phyloP scores from a whole-genome alignment of 306 rosid genomes.

The Vicia faba region DNA sequence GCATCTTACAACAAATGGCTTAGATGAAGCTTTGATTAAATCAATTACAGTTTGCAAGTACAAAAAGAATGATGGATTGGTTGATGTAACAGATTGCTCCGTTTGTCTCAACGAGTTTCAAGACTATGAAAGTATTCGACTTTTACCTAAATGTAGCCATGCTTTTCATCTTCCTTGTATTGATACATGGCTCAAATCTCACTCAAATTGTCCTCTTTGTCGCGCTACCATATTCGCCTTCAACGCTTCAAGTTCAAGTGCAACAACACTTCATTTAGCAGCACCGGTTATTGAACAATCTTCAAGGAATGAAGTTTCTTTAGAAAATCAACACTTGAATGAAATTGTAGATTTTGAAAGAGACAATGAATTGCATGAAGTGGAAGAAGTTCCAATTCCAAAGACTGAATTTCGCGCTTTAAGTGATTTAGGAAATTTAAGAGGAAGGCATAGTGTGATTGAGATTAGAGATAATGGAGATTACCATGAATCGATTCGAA shows the following conservation, averaged over 20 bases:
- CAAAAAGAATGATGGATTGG: conserved; percentile 69
- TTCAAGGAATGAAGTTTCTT: conserved; percentile 38
- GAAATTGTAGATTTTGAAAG: conserved; percentile 31
- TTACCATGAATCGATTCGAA: conserved; percentile 48
- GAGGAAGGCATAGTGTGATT: conserved; percentile 60
- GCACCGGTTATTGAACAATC: conserved; percentile 33
- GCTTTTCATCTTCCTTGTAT: conserved; percentile 90
- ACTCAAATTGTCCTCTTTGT: conserved; percentile 88
- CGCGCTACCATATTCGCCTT: conserved; percentile 64
- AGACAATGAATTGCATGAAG: conserved; percentile 32
- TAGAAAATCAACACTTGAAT: conserved; percentile 41
- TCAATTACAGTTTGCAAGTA: conserved; percentile 71
- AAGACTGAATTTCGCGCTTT: conserved; percentile 59
- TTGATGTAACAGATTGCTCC: conserved; percentile 76
- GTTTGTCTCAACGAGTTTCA: conserved; percentile 91
- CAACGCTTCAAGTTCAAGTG: conserved; percentile 36
- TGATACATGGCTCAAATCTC: conserved; percentile 92
- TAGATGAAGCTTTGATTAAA: conserved; percentile 79
- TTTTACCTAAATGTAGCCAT: conserved; percentile 87
- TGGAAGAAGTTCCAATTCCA: conserved; percentile 42
- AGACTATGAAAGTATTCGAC: conserved; percentile 68
- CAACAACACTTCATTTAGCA: conserved; percentile 34
- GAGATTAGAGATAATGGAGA: conserved; percentile 61
- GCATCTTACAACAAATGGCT: conserved; percentile 60
- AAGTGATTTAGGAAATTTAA: conserved; percentile 62